Conservation (phyloP, 306 rosid genomes). For the Dryas octopetala region DNA sequence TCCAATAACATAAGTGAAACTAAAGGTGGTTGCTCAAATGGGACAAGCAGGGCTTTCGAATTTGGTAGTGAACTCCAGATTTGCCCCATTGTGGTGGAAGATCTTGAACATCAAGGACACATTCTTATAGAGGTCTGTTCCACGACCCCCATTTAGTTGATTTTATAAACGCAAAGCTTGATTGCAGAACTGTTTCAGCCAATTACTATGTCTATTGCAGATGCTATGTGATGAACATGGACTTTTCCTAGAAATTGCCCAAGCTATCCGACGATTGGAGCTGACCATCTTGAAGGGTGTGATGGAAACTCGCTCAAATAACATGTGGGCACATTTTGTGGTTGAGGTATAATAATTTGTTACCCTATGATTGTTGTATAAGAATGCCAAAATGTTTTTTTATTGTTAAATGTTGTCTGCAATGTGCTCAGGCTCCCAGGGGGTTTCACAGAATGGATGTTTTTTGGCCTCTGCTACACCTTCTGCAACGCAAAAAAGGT, state of each 20-base stretch:
- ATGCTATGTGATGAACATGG: slow-evolving; percentile 67
- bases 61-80: slow-evolving; percentile 46
- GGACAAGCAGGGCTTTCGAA: slow-evolving; percentile 71
- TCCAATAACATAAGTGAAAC: slow-evolving; percentile 34
- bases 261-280: slow-evolving; percentile 55
- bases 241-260: slow-evolving; percentile 78
- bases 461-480: slow-evolving; percentile 80
- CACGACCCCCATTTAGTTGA: neutral
- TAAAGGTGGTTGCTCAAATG: slow-evolving; percentile 33
- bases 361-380: neutral
- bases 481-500: slow-evolving; percentile 60
- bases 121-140: slow-evolving; percentile 72
- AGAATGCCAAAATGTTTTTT: neutral
- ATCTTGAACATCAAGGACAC: slow-evolving; percentile 70
- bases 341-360: slow-evolving; percentile 54
- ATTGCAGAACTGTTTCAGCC: neutral
- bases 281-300: slow-evolving; percentile 72
- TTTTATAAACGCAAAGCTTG: neutral
- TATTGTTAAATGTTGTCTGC: neutral
- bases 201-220: slow-evolving; percentile 23
- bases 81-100: slow-evolving; percentile 85
- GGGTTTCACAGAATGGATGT: slow-evolving; percentile 90
- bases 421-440: slow-evolving; percentile 56
- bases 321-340: slow-evolving; percentile 69
- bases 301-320: slow-evolving; percentile 48